phyloP scores from a whole-genome alignment of 169 alveolate species.

The Cryptosporidium ryanae region DNA sequence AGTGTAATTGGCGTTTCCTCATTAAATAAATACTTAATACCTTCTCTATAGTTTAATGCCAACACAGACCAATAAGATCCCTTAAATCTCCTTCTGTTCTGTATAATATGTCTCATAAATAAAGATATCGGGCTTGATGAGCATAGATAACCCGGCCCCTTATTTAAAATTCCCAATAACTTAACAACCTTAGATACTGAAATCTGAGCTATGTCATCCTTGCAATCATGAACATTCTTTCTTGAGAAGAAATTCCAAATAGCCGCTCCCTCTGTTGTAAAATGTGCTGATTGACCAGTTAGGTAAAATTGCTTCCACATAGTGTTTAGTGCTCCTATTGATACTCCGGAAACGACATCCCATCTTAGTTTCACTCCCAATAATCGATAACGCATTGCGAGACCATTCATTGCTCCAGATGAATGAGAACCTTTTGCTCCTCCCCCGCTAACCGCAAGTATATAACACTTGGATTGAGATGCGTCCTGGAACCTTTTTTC shows the following conservation, averaged over 20 bases:
- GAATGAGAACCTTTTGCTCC: slow-evolving; percentile 71
- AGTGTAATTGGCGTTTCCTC: slow-evolving; percentile 35
- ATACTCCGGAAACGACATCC: slow-evolving; percentile 63
- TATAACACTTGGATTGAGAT: slow-evolving; percentile 60
- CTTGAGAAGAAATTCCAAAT: slow-evolving; percentile 33
- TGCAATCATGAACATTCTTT: slow-evolving; percentile 60
- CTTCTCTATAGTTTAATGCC: slow-evolving; percentile 26
- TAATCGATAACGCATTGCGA: slow-evolving; percentile 32
- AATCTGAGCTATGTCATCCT: slow-evolving; percentile 2
- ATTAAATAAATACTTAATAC: slow-evolving; percentile 42
- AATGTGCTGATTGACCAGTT: slow-evolving; percentile 18
- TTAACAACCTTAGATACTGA: slow-evolving; percentile 1
- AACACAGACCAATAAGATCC: slow-evolving; percentile 49
- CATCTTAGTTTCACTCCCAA: slow-evolving; percentile 62
- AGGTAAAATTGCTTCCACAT: slow-evolving; percentile 58
- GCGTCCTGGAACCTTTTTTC: slow-evolving; percentile 31
- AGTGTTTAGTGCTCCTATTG: slow-evolving; percentile 54
- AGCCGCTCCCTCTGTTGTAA: slow-evolving; percentile 52
- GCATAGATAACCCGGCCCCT: slow-evolving; percentile 12
- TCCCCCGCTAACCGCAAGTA: slow-evolving; percentile 48
- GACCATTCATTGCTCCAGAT: slow-evolving; percentile 34
- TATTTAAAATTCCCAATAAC: neutral
- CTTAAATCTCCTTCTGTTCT: slow-evolving; percentile 53
- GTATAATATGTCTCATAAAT: slow-evolving; percentile 47
- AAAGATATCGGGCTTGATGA: slow-evolving; percentile 54